Conservation (phyloP, 2,329 filamentous ascomycete genomes). For the Trichoderma semiorbis region DNA sequence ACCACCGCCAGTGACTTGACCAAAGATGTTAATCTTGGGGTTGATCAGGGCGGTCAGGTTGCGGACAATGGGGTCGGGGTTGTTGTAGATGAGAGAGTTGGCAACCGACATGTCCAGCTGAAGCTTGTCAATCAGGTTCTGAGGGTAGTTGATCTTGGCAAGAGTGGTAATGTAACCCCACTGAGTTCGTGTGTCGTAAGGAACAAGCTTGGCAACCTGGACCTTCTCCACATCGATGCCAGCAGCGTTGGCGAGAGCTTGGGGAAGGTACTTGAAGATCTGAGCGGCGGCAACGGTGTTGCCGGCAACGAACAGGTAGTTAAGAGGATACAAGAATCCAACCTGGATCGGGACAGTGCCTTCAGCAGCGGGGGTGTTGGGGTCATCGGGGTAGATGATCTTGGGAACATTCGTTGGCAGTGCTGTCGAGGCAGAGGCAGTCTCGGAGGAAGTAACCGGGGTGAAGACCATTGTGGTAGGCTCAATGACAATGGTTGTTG, state of each 20-base stretch:
- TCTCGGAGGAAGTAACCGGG: conserved; percentile 30
- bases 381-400: conserved; percentile 68
- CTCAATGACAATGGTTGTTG: conserved; percentile 60
- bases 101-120: conserved; percentile 67
- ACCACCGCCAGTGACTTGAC: conserved; percentile 37
- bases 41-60: conserved; percentile 81
- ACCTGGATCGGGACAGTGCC: conserved; percentile 75
- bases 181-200: conserved; percentile 66
- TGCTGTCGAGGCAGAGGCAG: conserved; percentile 46
- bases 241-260: conserved; percentile 62
- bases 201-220: conserved; percentile 67
- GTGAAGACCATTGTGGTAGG: conserved; percentile 37
- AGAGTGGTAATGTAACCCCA: conserved; percentile 80
- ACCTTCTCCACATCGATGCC: conserved; percentile 57
- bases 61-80: conserved; percentile 60
- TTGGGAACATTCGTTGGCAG: conserved; percentile 68
- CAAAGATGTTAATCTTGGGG: conserved; percentile 57
- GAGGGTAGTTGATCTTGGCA: conserved; percentile 66
- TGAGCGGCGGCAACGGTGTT: conserved; percentile 73
- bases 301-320: conserved; percentile 77
- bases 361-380: conserved; percentile 49
- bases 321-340: conserved; percentile 75
- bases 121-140: conserved; percentile 64
- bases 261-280: conserved; percentile 76
- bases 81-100: conserved; percentile 71